Base-by-base conservation (phyloP, 2,329 filamentous ascomycete species). In the Bipolaris victoriae region DNA sequence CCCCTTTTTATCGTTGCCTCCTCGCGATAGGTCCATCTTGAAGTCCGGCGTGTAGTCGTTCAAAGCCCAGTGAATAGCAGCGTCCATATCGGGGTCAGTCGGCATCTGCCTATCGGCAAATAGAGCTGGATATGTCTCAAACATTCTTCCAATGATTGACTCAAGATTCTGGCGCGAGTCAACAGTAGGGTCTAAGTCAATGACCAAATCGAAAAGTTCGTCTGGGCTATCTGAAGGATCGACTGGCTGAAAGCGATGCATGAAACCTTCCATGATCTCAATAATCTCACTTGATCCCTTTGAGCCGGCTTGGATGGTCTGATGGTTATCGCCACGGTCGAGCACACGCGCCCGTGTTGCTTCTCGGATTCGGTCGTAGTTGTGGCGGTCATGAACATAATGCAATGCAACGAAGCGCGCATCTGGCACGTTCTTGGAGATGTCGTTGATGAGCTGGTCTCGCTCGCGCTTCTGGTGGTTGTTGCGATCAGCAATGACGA, bases 181-280 rank as follows among this genome's bases (percentile, higher is more conserved):
- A 1, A 83, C 83, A 3, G 86, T 81, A 6, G 92, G 89, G 67
- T 98, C 89, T 0, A 99, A 84, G 64, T 97, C 85, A 69, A 99
- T 96, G 41, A 96, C 82, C 3, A 87, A 80, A 70, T 97, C 91
- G 67, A 99, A 99, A 6, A 84, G 83, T 62, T 88, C 82, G 71
- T 99, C 95, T 0, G 95, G 93, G n/a, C 79, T 76, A 7, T 78
- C 79, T 16, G 86, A 83, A 0, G 83, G 79, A 63, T 93, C 85
- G 57, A 92, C 83, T 18, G 89, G 85, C 78, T 99, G 90, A 72
- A 97, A 98, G 35, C 95, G 87, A 11, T 85, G 77, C 64, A 99
- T 83, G 77, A 99, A 99, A 3, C 92, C 91, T 67, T 97, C 91
- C 95, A 99, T 98, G 67, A 99, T 96, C 5, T 86, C 86, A 45